Evolutionary conservation across 345 rosid species (phyloP).

Genomic region (Moringa oleifera): DNA sequence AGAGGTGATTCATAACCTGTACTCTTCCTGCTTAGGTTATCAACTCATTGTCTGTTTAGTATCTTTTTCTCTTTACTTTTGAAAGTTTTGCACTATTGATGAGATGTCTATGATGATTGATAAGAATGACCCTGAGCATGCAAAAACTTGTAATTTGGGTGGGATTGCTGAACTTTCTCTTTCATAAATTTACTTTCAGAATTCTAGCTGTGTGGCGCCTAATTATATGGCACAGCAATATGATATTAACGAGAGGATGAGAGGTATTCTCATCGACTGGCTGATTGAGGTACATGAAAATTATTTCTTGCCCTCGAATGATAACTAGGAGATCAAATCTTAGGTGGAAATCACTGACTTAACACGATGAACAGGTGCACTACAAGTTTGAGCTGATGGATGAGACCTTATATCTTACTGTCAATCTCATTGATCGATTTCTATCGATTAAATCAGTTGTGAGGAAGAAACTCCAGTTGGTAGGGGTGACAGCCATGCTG

Average conservation of each 20-base stretch:
- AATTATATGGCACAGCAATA: conserved; percentile 70
- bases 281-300: conserved; percentile 61
- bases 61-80: not conserved
- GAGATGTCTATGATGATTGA: too few species aligned
- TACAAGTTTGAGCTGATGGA: conserved; percentile 98
- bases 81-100: too few species aligned
- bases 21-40: not conserved
- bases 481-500: conserved; percentile 91
- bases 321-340: not conserved
- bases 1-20: conserved; percentile 44
- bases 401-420: conserved; percentile 83
- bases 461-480: conserved; percentile 93
- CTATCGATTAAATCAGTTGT: conserved; percentile 54
- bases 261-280: conserved; percentile 94
- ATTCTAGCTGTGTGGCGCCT: conserved; percentile 42
- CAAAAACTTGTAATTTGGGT: not conserved
- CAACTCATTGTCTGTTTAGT: too few species aligned
- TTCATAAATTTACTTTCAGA: conserved; percentile 32
- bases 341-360: conserved; percentile 1
- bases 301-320: not conserved
- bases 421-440: conserved; percentile 91
- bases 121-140: too few species aligned
- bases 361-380: conserved; percentile 60
- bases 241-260: conserved; percentile 86
- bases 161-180: not conserved